phyloP scores from a whole-genome alignment of 306 rosid genomes.

The Vachellia collinsii region DNA sequence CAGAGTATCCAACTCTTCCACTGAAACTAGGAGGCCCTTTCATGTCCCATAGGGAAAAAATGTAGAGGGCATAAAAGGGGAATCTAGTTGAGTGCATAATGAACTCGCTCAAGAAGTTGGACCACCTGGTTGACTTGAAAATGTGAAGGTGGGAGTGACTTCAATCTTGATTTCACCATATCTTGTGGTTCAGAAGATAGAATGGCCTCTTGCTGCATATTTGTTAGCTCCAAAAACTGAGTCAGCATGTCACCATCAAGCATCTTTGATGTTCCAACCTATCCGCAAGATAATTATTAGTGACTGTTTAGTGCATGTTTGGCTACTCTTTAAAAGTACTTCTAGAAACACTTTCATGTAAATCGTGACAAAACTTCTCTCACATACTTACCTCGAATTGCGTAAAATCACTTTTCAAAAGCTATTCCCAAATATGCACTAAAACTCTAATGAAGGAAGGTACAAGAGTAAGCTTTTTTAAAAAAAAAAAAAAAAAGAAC shows the following conservation, averaged over 20 bases:
- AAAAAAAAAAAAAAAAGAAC: too few relatives aligned
- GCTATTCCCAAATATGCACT: too few relatives aligned
- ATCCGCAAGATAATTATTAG: not conserved
- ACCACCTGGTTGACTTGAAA: constrained; percentile 75
- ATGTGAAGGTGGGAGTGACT: constrained; percentile 42
- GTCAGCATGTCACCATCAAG: constrained; percentile 96
- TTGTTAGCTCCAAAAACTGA: constrained; percentile 93
- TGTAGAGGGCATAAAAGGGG: constrained; percentile 7
- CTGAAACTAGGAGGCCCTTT: not conserved
- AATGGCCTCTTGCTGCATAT: constrained; percentile 77
- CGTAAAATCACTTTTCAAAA: too few relatives aligned
- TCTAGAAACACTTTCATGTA: too few relatives aligned
- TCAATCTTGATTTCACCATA: constrained; percentile 50
- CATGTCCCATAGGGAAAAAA: not conserved
- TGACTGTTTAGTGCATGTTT: too few relatives aligned
- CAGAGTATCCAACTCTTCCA: constrained; percentile 17
- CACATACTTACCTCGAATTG: too few relatives aligned
- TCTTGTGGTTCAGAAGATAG: constrained; percentile 55
- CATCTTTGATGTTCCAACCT: constrained; percentile 76
- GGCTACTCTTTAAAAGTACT: too few relatives aligned
- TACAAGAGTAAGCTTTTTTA: not conserved
- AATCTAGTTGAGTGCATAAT: constrained; percentile 76
- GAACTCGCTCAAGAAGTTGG: constrained; percentile 92
- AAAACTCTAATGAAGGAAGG: constrained; percentile 17
- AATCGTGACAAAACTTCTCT: too few relatives aligned